Evolutionary conservation across 169 alveolate species (phyloP).

Genomic region (Perkinsus olseni): DNA sequence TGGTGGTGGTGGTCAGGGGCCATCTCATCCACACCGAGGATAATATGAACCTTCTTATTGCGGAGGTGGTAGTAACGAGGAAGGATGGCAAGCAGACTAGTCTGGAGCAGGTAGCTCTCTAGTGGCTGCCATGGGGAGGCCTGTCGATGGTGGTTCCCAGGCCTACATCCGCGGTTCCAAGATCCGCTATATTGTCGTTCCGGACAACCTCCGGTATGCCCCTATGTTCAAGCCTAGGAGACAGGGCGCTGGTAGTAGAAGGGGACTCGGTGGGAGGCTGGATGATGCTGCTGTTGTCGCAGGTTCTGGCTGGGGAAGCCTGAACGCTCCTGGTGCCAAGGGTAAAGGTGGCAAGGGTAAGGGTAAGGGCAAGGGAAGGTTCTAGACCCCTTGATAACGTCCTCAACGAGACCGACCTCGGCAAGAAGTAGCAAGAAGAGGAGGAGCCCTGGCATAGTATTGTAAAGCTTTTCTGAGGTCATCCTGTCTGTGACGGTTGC

Average conservation of each 20-base stretch:
- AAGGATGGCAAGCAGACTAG: conserved; percentile 63
- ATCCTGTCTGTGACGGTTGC: neutral
- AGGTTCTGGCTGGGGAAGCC: neutral
- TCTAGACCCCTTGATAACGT: neutral
- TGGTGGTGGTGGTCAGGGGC: conserved; percentile 45
- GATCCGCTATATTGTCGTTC: conserved; percentile 72
- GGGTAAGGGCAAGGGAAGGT: neutral
- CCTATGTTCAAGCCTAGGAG: conserved; percentile 69
- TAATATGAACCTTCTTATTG: conserved; percentile 77
- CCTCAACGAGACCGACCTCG: neutral
- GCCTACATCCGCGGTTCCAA: conserved; percentile 68
- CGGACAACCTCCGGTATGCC: conserved; percentile 77
- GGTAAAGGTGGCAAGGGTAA: neutral
- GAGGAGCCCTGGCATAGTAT: neutral
- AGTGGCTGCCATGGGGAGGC: neutral
- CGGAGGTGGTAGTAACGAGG: conserved; percentile 67
- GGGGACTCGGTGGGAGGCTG: neutral
- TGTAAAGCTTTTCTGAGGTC: neutral
- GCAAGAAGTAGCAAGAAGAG: neutral
- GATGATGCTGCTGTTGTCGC: neutral
- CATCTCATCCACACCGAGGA: conserved; percentile 59
- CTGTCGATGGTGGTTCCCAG: neutral
- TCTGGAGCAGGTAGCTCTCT: conserved; percentile 36
- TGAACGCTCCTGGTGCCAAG: neutral
- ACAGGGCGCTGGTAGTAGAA: neutral